Conservation (phyloP, 2,329 filamentous ascomycete species). For the Penicillium rolfsii region DNA sequence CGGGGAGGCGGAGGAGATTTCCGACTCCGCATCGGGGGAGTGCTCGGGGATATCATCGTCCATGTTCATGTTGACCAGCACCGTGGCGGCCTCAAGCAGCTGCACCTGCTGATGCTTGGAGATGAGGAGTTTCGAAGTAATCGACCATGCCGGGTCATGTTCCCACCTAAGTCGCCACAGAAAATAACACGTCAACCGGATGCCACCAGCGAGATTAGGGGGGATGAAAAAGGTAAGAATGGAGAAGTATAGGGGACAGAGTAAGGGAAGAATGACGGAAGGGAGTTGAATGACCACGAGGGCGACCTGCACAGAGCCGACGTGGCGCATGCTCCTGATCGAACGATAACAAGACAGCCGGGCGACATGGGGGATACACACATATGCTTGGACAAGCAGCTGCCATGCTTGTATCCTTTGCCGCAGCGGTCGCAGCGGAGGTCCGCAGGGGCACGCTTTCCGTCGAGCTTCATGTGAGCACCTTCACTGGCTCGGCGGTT, state of each 20-base stretch:
- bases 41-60: constrained; percentile 65
- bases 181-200: constrained; percentile 47
- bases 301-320: constrained; percentile 46
- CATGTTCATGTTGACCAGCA: constrained; percentile 85
- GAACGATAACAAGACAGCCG: constrained; percentile 42
- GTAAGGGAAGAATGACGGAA: constrained; percentile 20
- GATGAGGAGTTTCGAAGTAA: constrained; percentile 95
- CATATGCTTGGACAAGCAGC: constrained; percentile 99
- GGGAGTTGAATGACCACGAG: constrained; percentile 40
- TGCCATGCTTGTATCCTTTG: constrained; percentile 99
- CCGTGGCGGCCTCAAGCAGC: constrained; percentile 93
- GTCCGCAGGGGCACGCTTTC: constrained; percentile 78
- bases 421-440: constrained; percentile 97
- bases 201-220: constrained; percentile 29
- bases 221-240: constrained; percentile 34
- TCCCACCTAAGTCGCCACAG: constrained; percentile 76
- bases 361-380: constrained; percentile 72
- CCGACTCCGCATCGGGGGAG: constrained; percentile 71
- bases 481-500: constrained; percentile 78
- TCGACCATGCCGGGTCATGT: constrained; percentile 96
- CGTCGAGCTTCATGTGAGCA: constrained; percentile 79
- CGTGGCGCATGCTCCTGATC: constrained; percentile 47
- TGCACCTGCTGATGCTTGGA: constrained; percentile 99
- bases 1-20: constrained; percentile 80
- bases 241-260: constrained; percentile 19